Base-by-base conservation (phyloP, 768 basidiomycete species). In the Coprinopsis cinerea region DNA sequence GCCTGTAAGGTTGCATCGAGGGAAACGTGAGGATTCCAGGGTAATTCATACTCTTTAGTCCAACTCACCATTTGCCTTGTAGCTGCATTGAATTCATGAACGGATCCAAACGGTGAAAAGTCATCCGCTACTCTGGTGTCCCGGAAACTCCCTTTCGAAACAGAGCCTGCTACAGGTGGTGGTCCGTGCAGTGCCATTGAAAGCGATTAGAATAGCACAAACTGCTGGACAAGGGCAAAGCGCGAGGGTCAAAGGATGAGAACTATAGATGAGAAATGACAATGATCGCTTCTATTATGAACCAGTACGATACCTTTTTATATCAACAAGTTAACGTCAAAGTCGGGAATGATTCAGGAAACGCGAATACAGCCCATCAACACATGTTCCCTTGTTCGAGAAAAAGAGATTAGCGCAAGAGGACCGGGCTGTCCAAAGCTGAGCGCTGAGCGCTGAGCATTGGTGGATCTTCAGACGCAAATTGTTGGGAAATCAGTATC, bases 101-200 rank as follows among this genome's bases (percentile, higher is more conserved):
- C n/a, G n/a, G 50, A 51, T 7, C 50, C 44, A 32, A 51, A 51
- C 13, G 50, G 50, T 15, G 44, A 46, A 39, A 51, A 51, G 44
- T 51, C 44, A 27, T 51, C 35, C n/a, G 44, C 44, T 4, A 45
- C 44, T 32, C 28, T 6, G 5, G 44, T 45, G 20, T 45, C 44
- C 6, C 44, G 44, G 18, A 45, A 45, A 27, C 44, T 45, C 4
- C 44, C 18, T 18, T 18, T 27, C 25, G 44, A 45, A 7, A 45
- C 32, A 25, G 44, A 45, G 28, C 44, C 18, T 11, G 44, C 44
- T 4, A 45, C 18, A 4, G 44, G 44, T 30, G 44, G 44, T 18
- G 44, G 44, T 45, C 27, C 44, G 23, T 43, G 23, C 24, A 43
- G 37, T 25, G 7, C 6, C 36, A 6, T 10, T 39, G 36, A 11